Conservation (phyloP, 345 rosid genomes). For the Anastatica hierochuntica region DNA sequence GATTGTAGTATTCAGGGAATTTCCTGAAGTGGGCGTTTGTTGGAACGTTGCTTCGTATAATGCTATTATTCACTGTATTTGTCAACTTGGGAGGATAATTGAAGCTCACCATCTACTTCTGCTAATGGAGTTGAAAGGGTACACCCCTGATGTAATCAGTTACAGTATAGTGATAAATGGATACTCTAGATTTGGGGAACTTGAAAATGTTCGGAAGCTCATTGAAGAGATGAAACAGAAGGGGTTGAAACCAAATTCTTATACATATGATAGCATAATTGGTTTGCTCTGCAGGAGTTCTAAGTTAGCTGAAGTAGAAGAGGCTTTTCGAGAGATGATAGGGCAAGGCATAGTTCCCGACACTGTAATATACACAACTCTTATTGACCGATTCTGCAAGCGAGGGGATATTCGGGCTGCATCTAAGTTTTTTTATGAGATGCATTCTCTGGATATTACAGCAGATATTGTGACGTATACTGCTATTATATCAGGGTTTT, state of each 20-base stretch:
- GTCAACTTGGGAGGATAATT: conserved; percentile 42
- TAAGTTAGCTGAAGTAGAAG: conserved; percentile 52
- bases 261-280: conserved; percentile 70
- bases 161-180: conserved; percentile 75
- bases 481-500: conserved; percentile 61
- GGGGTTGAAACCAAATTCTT: conserved; percentile 57
- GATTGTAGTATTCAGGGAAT: conserved; percentile 40
- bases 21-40: conserved; percentile 47
- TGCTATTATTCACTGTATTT: conserved; percentile 51
- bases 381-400: conserved; percentile 71
- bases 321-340: conserved; percentile 54
- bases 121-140: conserved; percentile 64
- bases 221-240: conserved; percentile 54
- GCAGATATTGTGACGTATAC: conserved; percentile 77
- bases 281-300: conserved; percentile 44
- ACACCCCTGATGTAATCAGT: conserved; percentile 71
- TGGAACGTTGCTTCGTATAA: conserved; percentile 77
- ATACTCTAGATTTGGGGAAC: conserved; percentile 50
- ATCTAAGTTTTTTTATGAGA: conserved; percentile 43
- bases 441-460: conserved; percentile 32
- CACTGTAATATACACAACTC: conserved; percentile 63
- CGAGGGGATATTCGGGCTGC: conserved; percentile 49
- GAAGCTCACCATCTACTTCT: conserved; percentile 70
- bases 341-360: conserved; percentile 47
- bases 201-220: conserved; percentile 43